Base-by-base conservation (phyloP, 2,329 filamentous ascomycete species). In the Colletotrichum musae region DNA sequence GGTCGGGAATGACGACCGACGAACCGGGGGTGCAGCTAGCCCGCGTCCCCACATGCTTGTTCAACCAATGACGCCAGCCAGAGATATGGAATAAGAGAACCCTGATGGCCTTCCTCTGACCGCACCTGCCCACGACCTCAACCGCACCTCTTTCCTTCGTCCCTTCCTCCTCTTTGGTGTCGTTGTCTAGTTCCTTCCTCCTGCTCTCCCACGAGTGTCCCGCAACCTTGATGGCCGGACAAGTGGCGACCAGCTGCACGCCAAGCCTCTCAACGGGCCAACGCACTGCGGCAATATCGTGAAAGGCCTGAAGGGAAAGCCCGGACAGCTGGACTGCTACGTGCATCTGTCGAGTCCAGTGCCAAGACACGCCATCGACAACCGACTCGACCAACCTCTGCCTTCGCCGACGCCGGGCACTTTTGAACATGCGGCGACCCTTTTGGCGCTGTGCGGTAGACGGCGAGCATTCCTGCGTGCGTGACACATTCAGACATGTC, bases 81-180 rank as follows among this genome's bases (percentile, higher is more conserved):
- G 28, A 32, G 28, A 32, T 26, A 66, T 66, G 43, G 24, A 24
- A 26, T 52, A 56, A 57, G 67, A 67, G 67, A 52, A 69, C 67
- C 67, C 66, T 69, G 67, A 69, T 69, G 67, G 67, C 62, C 57
- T 57, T 13, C 13, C 54, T 13, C 28, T 53, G 39, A 64, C 58
- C 24, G 58, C 50, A 52, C 21, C 16, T 12, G 12, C 12, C 48
- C 24, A 32, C 58, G 36, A 56, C 58, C 41, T 52, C 65, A 56
- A 36, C 2, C 21, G n/a, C 13, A 26, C 32, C 18, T 32, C 43
- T 5, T 2, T 48, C 45, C n/a, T 16, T 15, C 21, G 24, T 15
- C 13, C 36, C 10, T 32, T n/a, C n/a, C 16, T 24, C 26, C n/a
- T 26, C 21, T 6, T 39, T n/a, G n/a, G n/a, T n/a, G n/a, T n/a